phyloP scores from a whole-genome alignment of 495 filamentous ascomycete genomes.

The Trichoderma gamsii region DNA sequence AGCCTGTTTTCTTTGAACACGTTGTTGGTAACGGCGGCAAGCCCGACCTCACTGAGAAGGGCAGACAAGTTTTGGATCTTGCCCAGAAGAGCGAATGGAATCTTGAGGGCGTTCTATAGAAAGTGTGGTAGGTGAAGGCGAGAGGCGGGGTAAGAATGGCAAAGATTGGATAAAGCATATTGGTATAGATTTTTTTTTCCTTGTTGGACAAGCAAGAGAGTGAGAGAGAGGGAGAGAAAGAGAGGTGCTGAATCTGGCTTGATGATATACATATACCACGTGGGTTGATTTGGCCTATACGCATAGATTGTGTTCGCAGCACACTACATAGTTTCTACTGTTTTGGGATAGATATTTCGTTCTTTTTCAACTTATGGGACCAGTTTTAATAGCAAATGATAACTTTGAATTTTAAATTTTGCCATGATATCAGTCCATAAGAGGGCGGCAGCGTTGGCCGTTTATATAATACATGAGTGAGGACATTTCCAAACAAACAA shows the following conservation, averaged over 20 bases:
- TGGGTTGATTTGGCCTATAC: slow-evolving; percentile 11
- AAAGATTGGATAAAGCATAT: neutral
- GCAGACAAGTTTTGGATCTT: slow-evolving; percentile 60
- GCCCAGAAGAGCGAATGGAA: slow-evolving; percentile 57
- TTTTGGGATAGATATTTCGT: neutral
- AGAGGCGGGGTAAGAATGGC: neutral
- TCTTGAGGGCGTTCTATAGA: slow-evolving; percentile 35
- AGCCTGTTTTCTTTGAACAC: slow-evolving; percentile 84
- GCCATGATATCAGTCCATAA: slow-evolving; percentile 5
- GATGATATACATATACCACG: slow-evolving; percentile 13
- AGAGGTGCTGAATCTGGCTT: neutral
- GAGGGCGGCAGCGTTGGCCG: neutral
- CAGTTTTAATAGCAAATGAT: neutral
- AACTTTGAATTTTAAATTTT: neutral
- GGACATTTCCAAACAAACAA: slow-evolving; percentile 5
- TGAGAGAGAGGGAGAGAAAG: no score
- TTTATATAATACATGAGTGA: slow-evolving; percentile 16
- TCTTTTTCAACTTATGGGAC: neutral
- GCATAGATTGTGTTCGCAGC: slow-evolving; percentile 12
- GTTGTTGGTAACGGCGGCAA: slow-evolving; percentile 66
- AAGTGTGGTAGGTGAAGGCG: no score
- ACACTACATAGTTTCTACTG: neutral
- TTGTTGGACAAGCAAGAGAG: neutral
- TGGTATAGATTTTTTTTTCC: neutral
- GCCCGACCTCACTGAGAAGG: slow-evolving; percentile 75